Evolutionary conservation across 108 stramenopile genomes (phyloP).

Genomic region (Craspedostauros australis): DNA sequence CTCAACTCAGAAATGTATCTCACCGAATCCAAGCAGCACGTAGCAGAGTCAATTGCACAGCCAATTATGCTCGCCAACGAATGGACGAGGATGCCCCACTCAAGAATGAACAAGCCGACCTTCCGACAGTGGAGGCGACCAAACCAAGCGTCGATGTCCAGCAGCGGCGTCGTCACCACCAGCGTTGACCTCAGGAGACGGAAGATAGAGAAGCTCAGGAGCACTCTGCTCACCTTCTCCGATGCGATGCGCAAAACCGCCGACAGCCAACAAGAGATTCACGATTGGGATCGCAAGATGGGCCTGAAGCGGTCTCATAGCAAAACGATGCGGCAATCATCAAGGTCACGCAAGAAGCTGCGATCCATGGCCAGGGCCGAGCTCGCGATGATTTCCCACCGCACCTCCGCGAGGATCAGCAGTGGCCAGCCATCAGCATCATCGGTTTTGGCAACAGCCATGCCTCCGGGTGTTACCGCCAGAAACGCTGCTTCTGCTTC

Average conservation of each 20-base stretch:
- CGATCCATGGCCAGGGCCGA: too few relatives aligned
- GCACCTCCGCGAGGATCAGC: too few relatives aligned
- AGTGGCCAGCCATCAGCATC: too few relatives aligned
- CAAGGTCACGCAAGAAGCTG: slow-evolving; percentile 52
- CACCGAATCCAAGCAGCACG: too few relatives aligned
- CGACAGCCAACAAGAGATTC: slow-evolving; percentile 64
- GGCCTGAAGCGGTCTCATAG: slow-evolving; percentile 69
- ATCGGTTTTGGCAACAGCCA: too few relatives aligned
- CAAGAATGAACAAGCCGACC: neutral
- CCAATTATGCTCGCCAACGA: neutral
- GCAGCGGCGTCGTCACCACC: slow-evolving; percentile 1
- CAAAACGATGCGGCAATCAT: slow-evolving; percentile 64
- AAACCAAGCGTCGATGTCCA: neutral
- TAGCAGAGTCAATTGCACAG: neutral
- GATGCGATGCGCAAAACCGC: slow-evolving; percentile 52
- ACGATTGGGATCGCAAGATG: slow-evolving; percentile 80
- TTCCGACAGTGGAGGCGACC: neutral
- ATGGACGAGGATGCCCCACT: neutral
- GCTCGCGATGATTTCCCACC: too few relatives aligned
- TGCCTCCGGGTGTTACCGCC: too few relatives aligned
- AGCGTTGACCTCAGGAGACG: neutral
- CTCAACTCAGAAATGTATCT: too few relatives aligned
- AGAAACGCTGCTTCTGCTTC: too few relatives aligned
- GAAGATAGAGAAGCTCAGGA: slow-evolving; percentile 4
- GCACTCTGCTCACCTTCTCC: slow-evolving; percentile 15